These are phyloP conservation scores for Prunus yedoensis DNA, from an alignment of 331 rosid species.

Conservation along the genomic window DNA sequence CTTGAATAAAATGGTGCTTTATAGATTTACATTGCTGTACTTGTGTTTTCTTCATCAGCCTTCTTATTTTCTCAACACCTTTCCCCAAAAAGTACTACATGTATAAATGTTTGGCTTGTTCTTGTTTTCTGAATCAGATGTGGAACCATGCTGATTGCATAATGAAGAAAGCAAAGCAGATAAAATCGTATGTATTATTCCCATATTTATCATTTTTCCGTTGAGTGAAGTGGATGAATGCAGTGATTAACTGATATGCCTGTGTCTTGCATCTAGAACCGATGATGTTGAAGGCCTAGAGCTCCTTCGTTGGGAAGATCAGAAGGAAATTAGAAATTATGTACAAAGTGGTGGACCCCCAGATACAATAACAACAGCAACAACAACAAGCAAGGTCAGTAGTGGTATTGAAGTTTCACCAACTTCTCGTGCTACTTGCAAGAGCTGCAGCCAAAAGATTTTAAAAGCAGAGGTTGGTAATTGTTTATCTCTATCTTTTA, in stretches of 20 bases:
- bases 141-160: constrained; percentile 88
- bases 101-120: constrained; percentile 1
- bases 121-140: constrained; percentile 58
- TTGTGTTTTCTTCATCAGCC: not conserved
- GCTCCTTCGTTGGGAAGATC: constrained; percentile 91
- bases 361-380: constrained; percentile 11
- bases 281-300: constrained; percentile 95
- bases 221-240: not conserved
- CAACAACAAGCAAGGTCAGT: constrained; percentile 18
- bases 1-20: not conserved
- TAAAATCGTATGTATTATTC: constrained; percentile 63
- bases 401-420: constrained; percentile 68
- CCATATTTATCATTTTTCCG: not conserved
- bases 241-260: constrained; percentile 9
- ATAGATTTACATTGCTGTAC: not conserved
- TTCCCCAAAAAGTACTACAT: not conserved
- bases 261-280: constrained; percentile 44
- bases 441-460: constrained; percentile 64
- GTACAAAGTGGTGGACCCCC: constrained; percentile 41
- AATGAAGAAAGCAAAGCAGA: constrained; percentile 81
- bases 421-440: constrained; percentile 86
- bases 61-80: not conserved
- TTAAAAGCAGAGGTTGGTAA: constrained; percentile 72
- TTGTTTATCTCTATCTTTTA: not conserved
- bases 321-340: constrained; percentile 76